Conservation (phyloP, 1,284 basidiomycete genomes). For the Rhodotorula sp. region DNA sequence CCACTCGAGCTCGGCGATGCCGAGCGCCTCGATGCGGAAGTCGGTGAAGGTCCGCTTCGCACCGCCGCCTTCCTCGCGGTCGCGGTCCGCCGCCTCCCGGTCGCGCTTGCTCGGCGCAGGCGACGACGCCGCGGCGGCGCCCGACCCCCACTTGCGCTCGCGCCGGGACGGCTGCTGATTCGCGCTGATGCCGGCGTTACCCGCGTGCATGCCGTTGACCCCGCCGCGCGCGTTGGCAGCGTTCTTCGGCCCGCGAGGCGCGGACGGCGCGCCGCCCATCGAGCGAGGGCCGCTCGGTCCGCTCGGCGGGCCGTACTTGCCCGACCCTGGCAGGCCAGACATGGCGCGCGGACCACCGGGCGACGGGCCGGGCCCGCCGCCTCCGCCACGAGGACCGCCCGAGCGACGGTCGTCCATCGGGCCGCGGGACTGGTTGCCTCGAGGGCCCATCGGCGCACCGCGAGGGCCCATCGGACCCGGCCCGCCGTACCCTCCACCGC, state of each 20-base stretch:
- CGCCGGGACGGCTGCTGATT: slow-evolving; percentile 17
- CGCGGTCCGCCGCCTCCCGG: slow-evolving; percentile 5
- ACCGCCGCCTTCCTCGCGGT: slow-evolving; percentile 57
- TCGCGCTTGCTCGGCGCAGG: slow-evolving; percentile 1
- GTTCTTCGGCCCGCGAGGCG: slow-evolving; percentile 12
- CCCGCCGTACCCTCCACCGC: slow-evolving; percentile 2
- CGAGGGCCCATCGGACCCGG: background rate
- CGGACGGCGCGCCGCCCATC: background rate
- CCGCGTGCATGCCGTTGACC: background rate
- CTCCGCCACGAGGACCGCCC: background rate
- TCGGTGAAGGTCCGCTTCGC: slow-evolving; percentile 79
- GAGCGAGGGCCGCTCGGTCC: slow-evolving; percentile 1
- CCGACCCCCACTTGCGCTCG: slow-evolving; percentile 37
- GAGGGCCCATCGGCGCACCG: slow-evolving; percentile 8
- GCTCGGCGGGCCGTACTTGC: slow-evolving; percentile 2
- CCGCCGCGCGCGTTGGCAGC: background rate
- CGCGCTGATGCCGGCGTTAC: background rate
- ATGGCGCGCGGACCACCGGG: background rate
- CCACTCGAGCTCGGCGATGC: slow-evolving; percentile 60
- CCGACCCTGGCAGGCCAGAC: slow-evolving; percentile 7
- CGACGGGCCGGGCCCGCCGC: background rate
- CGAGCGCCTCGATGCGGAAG: slow-evolving; percentile 89
- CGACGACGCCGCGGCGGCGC: background rate
- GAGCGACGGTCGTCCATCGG: background rate
- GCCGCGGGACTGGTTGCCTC: background rate